phyloP scores from a whole-genome alignment of 129 eudicot species.

The Flaveria trinervia region DNA sequence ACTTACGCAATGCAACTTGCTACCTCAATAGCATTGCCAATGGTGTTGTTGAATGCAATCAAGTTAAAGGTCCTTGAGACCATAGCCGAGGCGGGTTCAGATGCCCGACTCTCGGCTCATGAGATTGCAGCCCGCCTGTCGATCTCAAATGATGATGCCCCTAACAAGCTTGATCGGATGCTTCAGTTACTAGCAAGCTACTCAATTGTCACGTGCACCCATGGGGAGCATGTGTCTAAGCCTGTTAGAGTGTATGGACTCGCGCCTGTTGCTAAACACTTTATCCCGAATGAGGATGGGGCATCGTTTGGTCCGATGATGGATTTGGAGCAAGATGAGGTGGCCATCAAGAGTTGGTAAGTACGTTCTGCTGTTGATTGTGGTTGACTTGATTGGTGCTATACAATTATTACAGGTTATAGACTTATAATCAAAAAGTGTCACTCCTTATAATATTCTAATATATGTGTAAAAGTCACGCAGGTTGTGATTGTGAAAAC shows the following conservation, averaged over 20 bases:
- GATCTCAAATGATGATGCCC: slow-evolving; percentile 1
- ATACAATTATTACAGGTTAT: too few relatives aligned
- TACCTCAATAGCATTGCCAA: slow-evolving; percentile 1
- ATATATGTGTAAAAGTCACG: too few relatives aligned
- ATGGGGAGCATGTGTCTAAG: neutral
- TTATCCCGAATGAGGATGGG: slow-evolving; percentile 2
- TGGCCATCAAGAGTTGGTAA: too few relatives aligned
- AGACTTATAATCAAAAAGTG: neutral
- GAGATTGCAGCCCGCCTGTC: neutral
- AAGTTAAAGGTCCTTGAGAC: neutral
- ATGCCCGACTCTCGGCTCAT: neutral
- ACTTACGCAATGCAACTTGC: slow-evolving; percentile 3
- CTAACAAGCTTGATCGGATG: slow-evolving; percentile 6
- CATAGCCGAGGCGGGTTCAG: neutral
- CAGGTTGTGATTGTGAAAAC: too few relatives aligned
- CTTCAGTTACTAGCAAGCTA: neutral
- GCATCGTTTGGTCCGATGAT: neutral
- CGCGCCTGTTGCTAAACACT: slow-evolving; percentile 9
- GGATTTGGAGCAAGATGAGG: slow-evolving; percentile 9
- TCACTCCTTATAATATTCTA: neutral
- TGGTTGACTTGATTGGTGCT: too few relatives aligned
- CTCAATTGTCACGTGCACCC: slow-evolving; percentile 5
- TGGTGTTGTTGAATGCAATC: slow-evolving; percentile 11
- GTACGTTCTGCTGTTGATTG: too few relatives aligned
- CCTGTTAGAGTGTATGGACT: slow-evolving; percentile 12